Evolutionary conservation across 345 rosid genomes (phyloP), one percentile per base, ranked within the genome.

Genomic region (Tarenaya hassleriana): DNA sequence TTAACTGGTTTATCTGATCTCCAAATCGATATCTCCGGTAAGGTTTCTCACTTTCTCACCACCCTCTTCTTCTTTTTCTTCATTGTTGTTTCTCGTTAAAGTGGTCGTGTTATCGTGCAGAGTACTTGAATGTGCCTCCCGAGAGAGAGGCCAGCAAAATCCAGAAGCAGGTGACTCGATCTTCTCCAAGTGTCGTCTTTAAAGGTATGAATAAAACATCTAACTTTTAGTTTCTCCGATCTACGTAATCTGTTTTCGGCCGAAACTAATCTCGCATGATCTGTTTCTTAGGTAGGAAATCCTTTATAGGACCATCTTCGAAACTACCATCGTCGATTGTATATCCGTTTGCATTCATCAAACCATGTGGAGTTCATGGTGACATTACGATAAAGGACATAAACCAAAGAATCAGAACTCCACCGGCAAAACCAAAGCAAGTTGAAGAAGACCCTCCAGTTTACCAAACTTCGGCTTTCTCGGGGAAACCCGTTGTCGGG

Each of bases 401-500:
- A 59, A 94, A 94, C 78, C 89, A 80, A 74, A 64, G 76, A 47
- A 88, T 94, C 45, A 81, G 50, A 44, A 77, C 74, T 39, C 97
- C 97, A 15, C 86, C 83, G 37, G 70, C 78, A 1, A 78, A 78
- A 49, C 68, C 77, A 27, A 78, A 81, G 68, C 76, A 72, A 67
- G 63, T 41, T 58, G 66, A 41, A 7, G 77, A 69, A 61, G 96
- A 88, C 57, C 81, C 70, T 27, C 41, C 68, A 47, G 66, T 70
- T 58, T 85, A 73, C 43, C 98, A 86, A 0, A 94, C 97, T 44
- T 94, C 99, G 11, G 95, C 95, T 32, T 94, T 94, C 69, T 94
- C 97, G 3, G 99, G 99, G 69, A 88, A 94, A 80, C 97, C 95
- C 2, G 95, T 94, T 45, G 97, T 94, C 39, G 98, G 89, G 34